Conservation (phyloP, 179 eudicot genomes). For the Pouteria campechiana region DNA sequence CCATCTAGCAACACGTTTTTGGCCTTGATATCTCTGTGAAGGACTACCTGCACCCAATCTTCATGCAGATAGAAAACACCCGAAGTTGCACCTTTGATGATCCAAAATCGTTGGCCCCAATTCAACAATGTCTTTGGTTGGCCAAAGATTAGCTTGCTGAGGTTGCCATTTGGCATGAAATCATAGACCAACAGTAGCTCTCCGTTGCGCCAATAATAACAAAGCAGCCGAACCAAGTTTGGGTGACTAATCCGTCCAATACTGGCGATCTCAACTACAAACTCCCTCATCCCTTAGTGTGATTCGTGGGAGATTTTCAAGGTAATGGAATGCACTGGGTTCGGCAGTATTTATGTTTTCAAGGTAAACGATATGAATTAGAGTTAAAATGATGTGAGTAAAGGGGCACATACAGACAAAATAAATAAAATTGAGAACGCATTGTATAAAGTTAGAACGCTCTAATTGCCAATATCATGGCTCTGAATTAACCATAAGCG, state of each 20-base stretch:
- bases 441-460: too few relatives aligned
- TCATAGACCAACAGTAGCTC: background rate
- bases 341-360: slow-evolving; percentile 11
- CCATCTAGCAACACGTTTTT: background rate
- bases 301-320: background rate
- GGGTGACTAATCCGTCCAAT: background rate
- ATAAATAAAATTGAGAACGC: too few relatives aligned
- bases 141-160: background rate
- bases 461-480: too few relatives aligned
- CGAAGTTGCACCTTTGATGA: background rate
- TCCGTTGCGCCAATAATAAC: background rate
- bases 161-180: background rate
- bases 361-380: too few relatives aligned
- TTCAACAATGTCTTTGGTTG: background rate
- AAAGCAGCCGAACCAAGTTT: background rate
- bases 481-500: too few relatives aligned
- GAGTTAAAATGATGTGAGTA: too few relatives aligned
- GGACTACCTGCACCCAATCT: background rate
- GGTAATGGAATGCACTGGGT: slow-evolving; percentile 7
- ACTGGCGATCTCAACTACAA: background rate
- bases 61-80: background rate
- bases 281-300: background rate
- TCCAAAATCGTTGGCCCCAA: background rate
- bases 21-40: background rate
- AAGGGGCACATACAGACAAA: too few relatives aligned